Conservation (phyloP, 176 grass and related monocot genomes). For the Musa itinerans region DNA sequence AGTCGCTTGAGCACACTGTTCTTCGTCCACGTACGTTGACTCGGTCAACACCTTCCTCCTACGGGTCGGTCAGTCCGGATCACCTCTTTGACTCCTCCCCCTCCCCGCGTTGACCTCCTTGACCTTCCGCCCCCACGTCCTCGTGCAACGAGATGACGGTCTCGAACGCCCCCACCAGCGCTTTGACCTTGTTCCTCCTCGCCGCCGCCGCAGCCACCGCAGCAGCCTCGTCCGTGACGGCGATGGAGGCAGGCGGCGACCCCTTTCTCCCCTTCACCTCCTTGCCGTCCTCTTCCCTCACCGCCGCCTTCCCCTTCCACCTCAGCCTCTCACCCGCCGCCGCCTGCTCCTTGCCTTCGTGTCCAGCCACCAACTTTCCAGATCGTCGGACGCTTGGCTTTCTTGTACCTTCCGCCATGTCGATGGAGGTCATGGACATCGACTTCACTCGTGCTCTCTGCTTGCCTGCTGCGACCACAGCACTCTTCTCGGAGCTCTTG, state of each 20-base stretch:
- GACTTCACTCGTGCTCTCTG: background rate
- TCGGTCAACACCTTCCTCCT: background rate
- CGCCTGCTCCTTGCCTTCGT: no score
- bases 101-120: background rate
- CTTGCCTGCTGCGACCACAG: background rate
- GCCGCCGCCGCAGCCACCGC: background rate
- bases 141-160: background rate
- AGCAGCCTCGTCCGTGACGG: no score
- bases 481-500: background rate
- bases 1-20: no score
- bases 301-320: background rate
- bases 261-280: background rate
- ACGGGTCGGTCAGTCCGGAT: background rate
- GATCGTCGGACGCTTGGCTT: background rate
- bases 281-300: background rate
- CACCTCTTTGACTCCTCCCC: background rate
- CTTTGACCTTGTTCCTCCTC: background rate
- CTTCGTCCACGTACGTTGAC: no score
- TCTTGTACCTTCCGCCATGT: background rate
- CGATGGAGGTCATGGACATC: background rate
- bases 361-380: no score
- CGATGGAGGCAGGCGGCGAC: background rate
- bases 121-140: background rate
- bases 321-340: no score
- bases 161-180: background rate